These are phyloP conservation scores for Suzukiozyma palmioleophila DNA, from an alignment of 1,139 yeast species.

Conservation along the genomic window DNA sequence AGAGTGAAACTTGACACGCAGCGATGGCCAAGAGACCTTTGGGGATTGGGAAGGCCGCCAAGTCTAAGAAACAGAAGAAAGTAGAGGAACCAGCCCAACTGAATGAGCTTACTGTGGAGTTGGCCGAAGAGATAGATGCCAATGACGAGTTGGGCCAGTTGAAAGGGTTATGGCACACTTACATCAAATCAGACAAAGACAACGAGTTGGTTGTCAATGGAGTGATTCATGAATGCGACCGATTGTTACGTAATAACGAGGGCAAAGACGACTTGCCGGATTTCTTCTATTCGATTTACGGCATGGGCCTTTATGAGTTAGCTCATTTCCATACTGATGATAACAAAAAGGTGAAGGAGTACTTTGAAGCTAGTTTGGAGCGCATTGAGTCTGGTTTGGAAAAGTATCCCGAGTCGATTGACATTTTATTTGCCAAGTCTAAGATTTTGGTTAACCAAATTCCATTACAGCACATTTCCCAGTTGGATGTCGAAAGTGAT, in stretches of 20 bases:
- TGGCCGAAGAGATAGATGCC: slow-evolving; percentile 66
- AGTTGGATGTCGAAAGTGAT: slow-evolving; percentile 37
- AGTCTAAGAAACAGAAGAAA: slow-evolving; percentile 45
- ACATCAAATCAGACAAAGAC: slow-evolving; percentile 49
- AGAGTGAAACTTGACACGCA: no score
- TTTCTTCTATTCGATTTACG: slow-evolving; percentile 69
- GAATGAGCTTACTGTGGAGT: slow-evolving; percentile 60
- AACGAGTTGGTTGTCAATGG: slow-evolving; percentile 73
- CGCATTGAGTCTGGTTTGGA: slow-evolving; percentile 61
- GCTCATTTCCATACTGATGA: slow-evolving; percentile 50
- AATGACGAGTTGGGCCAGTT: slow-evolving; percentile 77
- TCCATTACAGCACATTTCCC: slow-evolving; percentile 53
- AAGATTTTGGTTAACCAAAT: slow-evolving; percentile 54
- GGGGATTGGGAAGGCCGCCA: slow-evolving; percentile 70
- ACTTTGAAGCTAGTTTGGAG: slow-evolving; percentile 67
- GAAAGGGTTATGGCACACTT: slow-evolving; percentile 65
- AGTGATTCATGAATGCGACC: slow-evolving; percentile 85
- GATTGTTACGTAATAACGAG: slow-evolving; percentile 55
- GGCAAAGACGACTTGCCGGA: slow-evolving; percentile 40
- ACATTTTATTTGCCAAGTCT: slow-evolving; percentile 50
- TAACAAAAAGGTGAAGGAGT: slow-evolving; percentile 43
- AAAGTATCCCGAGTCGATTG: slow-evolving; percentile 38
- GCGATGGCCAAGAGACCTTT: slow-evolving; percentile 71
- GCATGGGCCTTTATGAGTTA: slow-evolving; percentile 65
- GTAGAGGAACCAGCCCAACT: slow-evolving; percentile 14